phyloP scores from a whole-genome alignment of 768 basidiomycete species.

The Leccinum rimulosum region DNA sequence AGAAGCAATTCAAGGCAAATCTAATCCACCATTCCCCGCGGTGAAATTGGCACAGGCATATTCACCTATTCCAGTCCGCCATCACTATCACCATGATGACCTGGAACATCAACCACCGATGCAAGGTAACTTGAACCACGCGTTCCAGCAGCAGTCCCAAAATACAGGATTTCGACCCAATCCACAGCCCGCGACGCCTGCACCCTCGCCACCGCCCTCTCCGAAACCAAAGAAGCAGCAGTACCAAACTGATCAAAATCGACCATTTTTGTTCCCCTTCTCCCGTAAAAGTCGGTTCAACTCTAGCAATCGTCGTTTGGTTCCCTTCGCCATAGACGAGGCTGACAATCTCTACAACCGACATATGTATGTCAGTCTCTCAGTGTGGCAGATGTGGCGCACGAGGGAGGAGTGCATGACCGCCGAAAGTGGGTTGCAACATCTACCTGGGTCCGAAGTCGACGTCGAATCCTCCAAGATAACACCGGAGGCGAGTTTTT shows the following conservation, averaged over 20 bases:
- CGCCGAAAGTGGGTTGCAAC: constrained; percentile 86
- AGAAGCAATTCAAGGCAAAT: constrained; percentile 26
- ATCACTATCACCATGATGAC: constrained; percentile 91
- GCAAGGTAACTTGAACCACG: constrained; percentile 33
- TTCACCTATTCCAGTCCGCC: constrained; percentile 88
- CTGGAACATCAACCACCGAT: constrained; percentile 49
- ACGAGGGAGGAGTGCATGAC: constrained; percentile 94
- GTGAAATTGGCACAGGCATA: constrained; percentile 86
- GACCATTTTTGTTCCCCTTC: constrained; percentile 96
- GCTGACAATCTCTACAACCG: constrained; percentile 87
- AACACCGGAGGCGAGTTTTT: constrained; percentile 36
- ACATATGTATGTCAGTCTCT: constrained; percentile 87
- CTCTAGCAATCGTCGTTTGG: constrained; percentile 57
- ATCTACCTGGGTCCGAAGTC: constrained; percentile 66
- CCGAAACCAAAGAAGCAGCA: constrained; percentile 98
- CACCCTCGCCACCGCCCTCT: constrained; percentile 79
- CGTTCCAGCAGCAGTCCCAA: constrained; percentile 35
- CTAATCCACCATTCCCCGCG: constrained; percentile 39
- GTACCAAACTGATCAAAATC: constrained; percentile 93
- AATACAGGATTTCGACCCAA: constrained; percentile 32
- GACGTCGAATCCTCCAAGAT: constrained; percentile 53
- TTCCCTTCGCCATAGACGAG: constrained; percentile 95
- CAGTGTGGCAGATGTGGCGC: constrained; percentile 92
- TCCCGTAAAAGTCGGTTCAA: constrained; percentile 57
- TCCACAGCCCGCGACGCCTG: constrained; percentile 83